Percentiles rank a stretch among this genome's conserved stretches.
Conservation (phyloP, 2,329 filamentous ascomycete genomes). For the Hypoxylon sp. region DNA sequence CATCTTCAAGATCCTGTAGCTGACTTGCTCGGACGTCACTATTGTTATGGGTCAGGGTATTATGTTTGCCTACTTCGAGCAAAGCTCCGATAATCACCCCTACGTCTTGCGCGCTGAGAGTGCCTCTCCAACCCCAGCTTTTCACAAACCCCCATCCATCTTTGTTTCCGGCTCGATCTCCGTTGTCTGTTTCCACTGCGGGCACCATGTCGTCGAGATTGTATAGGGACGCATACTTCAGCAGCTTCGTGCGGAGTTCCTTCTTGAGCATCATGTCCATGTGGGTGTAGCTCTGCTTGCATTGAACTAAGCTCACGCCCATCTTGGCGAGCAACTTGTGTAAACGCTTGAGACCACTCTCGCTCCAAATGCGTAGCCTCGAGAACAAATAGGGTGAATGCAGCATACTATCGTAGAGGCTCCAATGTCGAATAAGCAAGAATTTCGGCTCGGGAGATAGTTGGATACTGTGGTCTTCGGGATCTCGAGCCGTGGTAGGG, state of each 20-base stretch:
- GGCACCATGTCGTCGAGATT: slow-evolving; percentile 95
- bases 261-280: slow-evolving; percentile 99
- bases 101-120: slow-evolving; percentile 91
- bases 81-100: slow-evolving; percentile 93
- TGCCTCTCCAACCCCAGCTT: slow-evolving; percentile 98
- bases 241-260: slow-evolving; percentile 83
- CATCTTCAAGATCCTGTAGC: slow-evolving; percentile 60
- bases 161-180: slow-evolving; percentile 78
- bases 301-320: slow-evolving; percentile 94
- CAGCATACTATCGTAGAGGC: slow-evolving; percentile 97
- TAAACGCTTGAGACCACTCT: slow-evolving; percentile 86
- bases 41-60: slow-evolving; percentile 55
- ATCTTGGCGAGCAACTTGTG: slow-evolving; percentile 98
- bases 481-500: slow-evolving; percentile 87
- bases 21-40: slow-evolving; percentile 54
- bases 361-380: slow-evolving; percentile 93
- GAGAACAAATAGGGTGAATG: slow-evolving; percentile 96
- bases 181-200: slow-evolving; percentile 78
- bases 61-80: slow-evolving; percentile 85
- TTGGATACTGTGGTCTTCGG: slow-evolving; percentile 92
- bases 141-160: slow-evolving; percentile 98
- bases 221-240: slow-evolving; percentile 94
- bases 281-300: slow-evolving; percentile 95
- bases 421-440: slow-evolving; percentile 94
- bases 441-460: slow-evolving; percentile 95